Percentiles rank a stretch among this genome's conserved stretches.
These are phyloP conservation scores for Byssothecium circinans DNA, from an alignment of 2,329 filamentous ascomycete species.

Conservation along the genomic window DNA sequence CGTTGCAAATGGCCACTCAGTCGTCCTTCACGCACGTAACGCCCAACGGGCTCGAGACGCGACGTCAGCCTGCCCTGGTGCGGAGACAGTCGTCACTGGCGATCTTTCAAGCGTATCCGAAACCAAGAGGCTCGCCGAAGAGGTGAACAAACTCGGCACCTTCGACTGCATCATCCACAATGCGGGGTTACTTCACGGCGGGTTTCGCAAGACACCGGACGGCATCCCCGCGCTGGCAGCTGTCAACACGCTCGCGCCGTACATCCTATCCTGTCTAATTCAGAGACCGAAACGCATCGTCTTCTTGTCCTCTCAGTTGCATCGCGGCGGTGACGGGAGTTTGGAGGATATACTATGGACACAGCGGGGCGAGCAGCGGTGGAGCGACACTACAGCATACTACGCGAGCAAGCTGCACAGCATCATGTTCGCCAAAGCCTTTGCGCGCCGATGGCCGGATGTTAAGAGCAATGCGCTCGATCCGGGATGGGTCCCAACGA, in stretches of 20 bases:
- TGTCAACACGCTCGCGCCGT: slow-evolving; percentile 61
- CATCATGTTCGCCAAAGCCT: slow-evolving; percentile 58
- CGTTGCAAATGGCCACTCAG: slow-evolving; percentile 55
- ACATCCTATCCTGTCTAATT: slow-evolving; percentile 57
- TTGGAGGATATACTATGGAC: slow-evolving; percentile 47
- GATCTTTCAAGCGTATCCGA: slow-evolving; percentile 57
- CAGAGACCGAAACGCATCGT: slow-evolving; percentile 54
- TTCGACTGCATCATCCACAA: slow-evolving; percentile 63
- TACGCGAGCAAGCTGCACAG: slow-evolving; percentile 60
- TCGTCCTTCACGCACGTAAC: slow-evolving; percentile 61
- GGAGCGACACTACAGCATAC: slow-evolving; percentile 49
- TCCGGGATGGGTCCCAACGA: slow-evolving; percentile 59
- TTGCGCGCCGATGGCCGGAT: slow-evolving; percentile 51
- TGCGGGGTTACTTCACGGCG: slow-evolving; percentile 54
- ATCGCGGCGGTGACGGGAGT: slow-evolving; percentile 51
- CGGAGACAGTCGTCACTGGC: slow-evolving; percentile 54
- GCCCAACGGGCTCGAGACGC: slow-evolving; percentile 56
- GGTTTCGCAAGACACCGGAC: slow-evolving; percentile 48
- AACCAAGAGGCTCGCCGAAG: slow-evolving; percentile 54
- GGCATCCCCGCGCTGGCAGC: slow-evolving; percentile 55
- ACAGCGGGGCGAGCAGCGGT: slow-evolving; percentile 38
- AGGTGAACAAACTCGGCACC: slow-evolving; percentile 53
- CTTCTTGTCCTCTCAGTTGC: slow-evolving; percentile 56
- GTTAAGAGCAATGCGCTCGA: slow-evolving; percentile 54
- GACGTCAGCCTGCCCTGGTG: slow-evolving; percentile 51